Percentiles rank a stretch among this genome's conserved stretches.
Evolutionary conservation across 352 stramenopile genomes (phyloP).

Genomic region (Pelagophyceae sp.): DNA sequence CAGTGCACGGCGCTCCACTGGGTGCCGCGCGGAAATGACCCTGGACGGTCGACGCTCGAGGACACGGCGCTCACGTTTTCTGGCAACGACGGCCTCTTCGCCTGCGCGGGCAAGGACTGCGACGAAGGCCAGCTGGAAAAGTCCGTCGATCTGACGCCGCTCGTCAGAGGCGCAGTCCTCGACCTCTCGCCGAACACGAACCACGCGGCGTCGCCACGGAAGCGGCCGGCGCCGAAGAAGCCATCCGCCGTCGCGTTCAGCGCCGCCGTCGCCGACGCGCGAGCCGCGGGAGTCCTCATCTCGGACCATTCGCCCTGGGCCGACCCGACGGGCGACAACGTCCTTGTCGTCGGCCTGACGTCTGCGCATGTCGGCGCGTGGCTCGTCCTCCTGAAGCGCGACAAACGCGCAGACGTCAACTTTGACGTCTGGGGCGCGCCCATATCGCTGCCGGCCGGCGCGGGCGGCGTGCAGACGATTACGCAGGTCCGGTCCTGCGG

Average conservation of each 20-base stretch:
- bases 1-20: background rate
- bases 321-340: background rate
- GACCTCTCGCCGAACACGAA: background rate
- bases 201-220: background rate
- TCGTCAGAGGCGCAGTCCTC: background rate
- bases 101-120: background rate
- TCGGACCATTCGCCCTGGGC: background rate
- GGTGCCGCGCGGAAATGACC: background rate
- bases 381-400: background rate
- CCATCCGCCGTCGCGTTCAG: too few relatives aligned
- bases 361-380: background rate
- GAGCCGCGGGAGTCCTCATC: background rate
- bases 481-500: background rate
- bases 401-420: background rate
- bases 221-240: background rate
- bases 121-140: background rate
- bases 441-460: background rate
- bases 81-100: background rate
- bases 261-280: background rate
- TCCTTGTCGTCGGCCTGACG: background rate
- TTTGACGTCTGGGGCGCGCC: background rate
- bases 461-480: background rate
- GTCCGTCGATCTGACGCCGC: background rate
- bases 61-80: background rate
- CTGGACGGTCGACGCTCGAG: background rate